Base-by-base conservation (phyloP, 2,329 filamentous ascomycete genomes). In the Paracorniculantispora psalliotae region DNA sequence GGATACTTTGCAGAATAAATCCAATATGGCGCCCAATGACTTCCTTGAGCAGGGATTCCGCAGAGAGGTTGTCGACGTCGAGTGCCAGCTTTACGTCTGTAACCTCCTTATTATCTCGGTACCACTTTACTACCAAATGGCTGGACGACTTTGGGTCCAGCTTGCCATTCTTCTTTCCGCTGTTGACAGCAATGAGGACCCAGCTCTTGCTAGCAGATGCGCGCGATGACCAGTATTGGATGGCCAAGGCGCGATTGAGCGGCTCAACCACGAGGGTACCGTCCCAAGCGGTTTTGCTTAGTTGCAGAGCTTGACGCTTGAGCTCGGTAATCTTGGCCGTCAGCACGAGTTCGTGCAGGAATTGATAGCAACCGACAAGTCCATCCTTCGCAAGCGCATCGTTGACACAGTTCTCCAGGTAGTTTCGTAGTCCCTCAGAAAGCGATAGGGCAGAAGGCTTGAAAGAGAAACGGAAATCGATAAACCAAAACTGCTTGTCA, bases 241-340 rank as follows among this genome's bases (percentile, higher is more conserved):
- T 83, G 10, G 92, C 85, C 60, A 99, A 77, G 28, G 88, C 88
- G 61, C 94, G 84, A 69, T 94, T 90, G 39, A 96, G 79, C 28
- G 87, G 80, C 69, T 97, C 91, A 17, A 96, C 81, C 66, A 84
- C 85, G 48, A 97, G 72, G 35, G 87, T 86, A 58, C 90, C 87
- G 33, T 87, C 85, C 93, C 94, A 97, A 33, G 85, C 83, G 3
- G 82, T 83, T 59, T 81, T 83, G 58, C 81, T 81, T 60, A 99
- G 77, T 44, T 87, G 84, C 28, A 81, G 64, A 2, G 91, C 91
- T 76, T 99, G 94, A 62, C 86, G 85, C 65, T 84, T 85, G 48
- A 96, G 81, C 64, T 94, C 87, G 63, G 84, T 87, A 65, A 99
- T 88, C 76, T 99, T 97, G 73, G 94, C 89, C 0, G 92, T 97